Conservation (phyloP, 2,329 filamentous ascomycete species). For the Pseudogymnoascus sp. region DNA sequence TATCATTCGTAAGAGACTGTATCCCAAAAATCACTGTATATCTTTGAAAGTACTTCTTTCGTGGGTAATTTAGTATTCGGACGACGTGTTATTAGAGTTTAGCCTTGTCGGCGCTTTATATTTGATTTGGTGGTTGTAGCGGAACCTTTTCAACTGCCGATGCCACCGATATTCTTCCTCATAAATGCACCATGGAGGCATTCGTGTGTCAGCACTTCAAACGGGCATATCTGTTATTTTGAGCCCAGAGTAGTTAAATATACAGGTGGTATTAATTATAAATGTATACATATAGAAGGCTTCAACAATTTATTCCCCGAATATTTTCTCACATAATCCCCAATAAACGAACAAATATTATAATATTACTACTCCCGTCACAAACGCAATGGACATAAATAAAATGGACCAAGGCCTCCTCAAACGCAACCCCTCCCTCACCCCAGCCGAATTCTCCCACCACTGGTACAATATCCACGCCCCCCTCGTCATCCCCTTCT, state of each 20-base stretch:
- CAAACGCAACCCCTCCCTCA: constrained; percentile 19
- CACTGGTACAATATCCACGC: constrained; percentile 21
- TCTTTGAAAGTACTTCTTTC: neutral
- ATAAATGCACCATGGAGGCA: neutral
- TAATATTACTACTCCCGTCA: no score
- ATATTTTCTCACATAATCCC: neutral
- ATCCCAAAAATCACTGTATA: neutral
- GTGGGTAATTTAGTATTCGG: neutral
- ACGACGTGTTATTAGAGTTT: neutral
- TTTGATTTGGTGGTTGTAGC: neutral
- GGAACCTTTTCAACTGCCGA: neutral
- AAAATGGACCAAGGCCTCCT: constrained; percentile 18
- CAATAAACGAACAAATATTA: neutral
- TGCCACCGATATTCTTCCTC: neutral
- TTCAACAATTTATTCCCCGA: neutral
- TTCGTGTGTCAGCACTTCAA: neutral
- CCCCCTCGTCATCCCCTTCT: constrained; percentile 19
- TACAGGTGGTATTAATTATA: neutral
- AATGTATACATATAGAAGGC: neutral
- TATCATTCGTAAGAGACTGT: neutral
- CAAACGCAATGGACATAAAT: neutral
- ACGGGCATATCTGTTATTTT: neutral
- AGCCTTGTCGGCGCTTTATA: neutral
- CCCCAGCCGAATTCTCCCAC: constrained; percentile 19
- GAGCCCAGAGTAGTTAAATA: neutral